A percentile compares a stretch with the other conserved stretches of the same genome.
phyloP scores from a whole-genome alignment of 805 yeast genomes.

The Starmera amethionina region DNA sequence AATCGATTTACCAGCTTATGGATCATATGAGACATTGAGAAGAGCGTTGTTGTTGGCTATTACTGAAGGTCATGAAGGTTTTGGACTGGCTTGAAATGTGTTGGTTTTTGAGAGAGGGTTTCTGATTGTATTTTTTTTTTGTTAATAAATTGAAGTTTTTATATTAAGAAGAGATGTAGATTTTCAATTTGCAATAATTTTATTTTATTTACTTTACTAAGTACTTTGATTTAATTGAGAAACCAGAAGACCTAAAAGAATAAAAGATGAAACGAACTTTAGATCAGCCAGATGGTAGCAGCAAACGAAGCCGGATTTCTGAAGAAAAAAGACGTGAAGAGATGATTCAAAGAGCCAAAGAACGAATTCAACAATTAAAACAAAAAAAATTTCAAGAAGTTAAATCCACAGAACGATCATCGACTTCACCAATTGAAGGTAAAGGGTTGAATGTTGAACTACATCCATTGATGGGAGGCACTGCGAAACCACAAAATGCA shows the following conservation, averaged over 20 bases:
- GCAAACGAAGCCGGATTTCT: too few relatives aligned
- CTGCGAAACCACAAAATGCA: conserved; percentile 1
- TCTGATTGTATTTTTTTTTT: conserved; percentile 14
- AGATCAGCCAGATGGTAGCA: too few relatives aligned
- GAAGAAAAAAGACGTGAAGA: background rate
- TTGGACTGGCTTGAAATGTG: conserved; percentile 59
- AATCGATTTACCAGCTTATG: conserved; percentile 87
- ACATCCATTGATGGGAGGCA: conserved; percentile 21
- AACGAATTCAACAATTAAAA: background rate
- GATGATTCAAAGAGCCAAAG: background rate
- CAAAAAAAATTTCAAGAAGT: background rate
- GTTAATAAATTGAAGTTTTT: background rate
- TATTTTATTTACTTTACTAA: too few relatives aligned
- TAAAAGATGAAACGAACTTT: too few relatives aligned
- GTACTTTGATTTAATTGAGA: too few relatives aligned
- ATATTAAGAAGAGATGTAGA: too few relatives aligned
- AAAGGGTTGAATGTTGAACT: conserved; percentile 18
- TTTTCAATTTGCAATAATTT: too few relatives aligned
- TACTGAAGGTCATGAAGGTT: conserved; percentile 93
- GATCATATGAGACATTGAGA: conserved; percentile 75
- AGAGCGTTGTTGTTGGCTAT: conserved; percentile 75
- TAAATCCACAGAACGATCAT: background rate
- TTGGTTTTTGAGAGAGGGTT: background rate
- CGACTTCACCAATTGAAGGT: background rate
- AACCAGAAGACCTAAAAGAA: too few relatives aligned